Evolutionary conservation across 1,284 basidiomycete genomes (phyloP), one percentile per base, ranked within the genome.

Genomic region (Puccinia novopanici): DNA sequence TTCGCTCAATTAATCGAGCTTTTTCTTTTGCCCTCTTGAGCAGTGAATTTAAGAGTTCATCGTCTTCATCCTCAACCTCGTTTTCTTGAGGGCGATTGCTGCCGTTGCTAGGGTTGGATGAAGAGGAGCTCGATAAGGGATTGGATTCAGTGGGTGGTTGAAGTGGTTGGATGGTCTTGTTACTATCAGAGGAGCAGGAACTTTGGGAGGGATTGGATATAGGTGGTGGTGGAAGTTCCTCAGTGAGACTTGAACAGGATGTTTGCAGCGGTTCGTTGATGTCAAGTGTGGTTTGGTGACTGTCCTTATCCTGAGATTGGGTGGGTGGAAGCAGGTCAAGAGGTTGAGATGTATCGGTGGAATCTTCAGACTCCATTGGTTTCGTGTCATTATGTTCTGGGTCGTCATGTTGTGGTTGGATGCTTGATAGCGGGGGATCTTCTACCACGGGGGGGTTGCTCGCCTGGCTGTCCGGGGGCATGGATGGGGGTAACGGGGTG

Each of bases 1-100:
- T 57, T 24, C 9, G 27, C 9, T 57, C 55, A 30, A 57, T 24
- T 34, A 50, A 22, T 34, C 57, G 40, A 48, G 42, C 45, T 19
- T 67, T 63, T 10, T 63, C 57, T 37, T 61, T 63, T 2, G 74
- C 74, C 4, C 48, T 76, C 15, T 12, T 65, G 9, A 76, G 45
- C 9, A 76, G 34, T 37, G 34, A n/a, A 19, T n/a, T 24, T 22
- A 75, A 17, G 3, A 61, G 52, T 45, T 54, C 19, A 37, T 45
- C 24, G 15, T 71, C 1, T 4, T 2, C 34, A 34, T 34, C 34
- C 1, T 71, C 68, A 40, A 12, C n/a, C 10, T 24, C 30, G 1
- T 59, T 1, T 40, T 65, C 63, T 3, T 37, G 2, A 17, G 40
- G 22, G n/a, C 24, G 27, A 34, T 15, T 34, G n/a, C 37, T 42